Evolutionary conservation across 2,329 filamentous ascomycete genomes (phyloP), one percentile per base, ranked within the genome.

Genomic region (Ophiostoma sp.): DNA sequence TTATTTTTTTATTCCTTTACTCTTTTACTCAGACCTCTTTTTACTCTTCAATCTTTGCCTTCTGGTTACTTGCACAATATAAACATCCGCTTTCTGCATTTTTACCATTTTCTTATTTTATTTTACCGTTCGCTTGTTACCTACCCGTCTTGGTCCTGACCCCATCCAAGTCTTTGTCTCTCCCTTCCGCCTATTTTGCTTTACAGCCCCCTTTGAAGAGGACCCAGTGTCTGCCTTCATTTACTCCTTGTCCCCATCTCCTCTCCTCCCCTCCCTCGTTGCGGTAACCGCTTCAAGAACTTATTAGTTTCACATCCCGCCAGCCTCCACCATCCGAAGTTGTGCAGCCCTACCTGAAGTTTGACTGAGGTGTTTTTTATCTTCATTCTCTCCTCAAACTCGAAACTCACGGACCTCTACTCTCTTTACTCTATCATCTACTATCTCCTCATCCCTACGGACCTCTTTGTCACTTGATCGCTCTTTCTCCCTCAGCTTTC

Each of bases 281-380:
- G 45, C 17, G 28, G 28, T 69, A 52, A 36, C 28, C 19, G 42
- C 28, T 52, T 52, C 45, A 36, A 52, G 28, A 9, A 52, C 42
- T 19, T 52, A 52, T 33, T n/a, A 69, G 45, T 69, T 69, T 69
- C 64, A 69, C 28, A 52, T 52, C 52, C 64, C 45, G 64, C 63
- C 28, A 50, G 64, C 64, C 64, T 69, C 64, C 28, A 48, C 28
- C 64, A 52, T 69, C 42, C 36, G 42, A 48, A 33, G 22, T 66
- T 28, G 36, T 66, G 61, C 61, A 66, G 61, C 39, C 61, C 36
- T 45, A 45, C 11, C n/a, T 28, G 31, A 61, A 28, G 28, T 36
- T 42, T 9, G 59, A 15, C 59, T 42, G n/a, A 42, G 19, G 33
- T 45, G 61, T 42, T 64, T 28, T 64, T 19, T n/a, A 17, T 36